Evolutionary conservation across 2,329 filamentous ascomycete species (phyloP), one percentile per base, ranked within the genome.

Genomic region (Davidsoniella australis): DNA sequence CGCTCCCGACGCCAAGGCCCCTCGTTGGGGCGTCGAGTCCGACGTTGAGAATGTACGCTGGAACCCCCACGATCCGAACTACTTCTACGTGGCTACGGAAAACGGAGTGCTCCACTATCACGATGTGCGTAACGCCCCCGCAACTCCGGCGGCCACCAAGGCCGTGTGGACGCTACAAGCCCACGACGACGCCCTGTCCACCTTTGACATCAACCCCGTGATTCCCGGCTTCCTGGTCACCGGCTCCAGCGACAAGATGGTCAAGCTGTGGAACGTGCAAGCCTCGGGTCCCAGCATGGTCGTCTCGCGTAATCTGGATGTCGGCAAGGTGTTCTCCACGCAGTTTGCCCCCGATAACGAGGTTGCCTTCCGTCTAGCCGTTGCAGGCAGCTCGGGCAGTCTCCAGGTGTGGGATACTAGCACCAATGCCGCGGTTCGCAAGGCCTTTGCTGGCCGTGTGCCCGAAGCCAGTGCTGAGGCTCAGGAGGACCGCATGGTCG

Each of bases 391-490:
- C 70, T 93, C 93, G 68, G 91, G 91, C 42, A 76, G 77, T 36
- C 79, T 96, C 60, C 85, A 94, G 62, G 80, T 98, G 48, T 98
- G 91, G 91, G 89, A 96, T 64, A 95, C 91, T 18, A 77, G 85
- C 63, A 98, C 91, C 51, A 98, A 98, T 62, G 77, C 76, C 12
- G 82, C 83, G 23, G 86, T 98, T 29, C 77, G 91, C 52, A 75
- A 82, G 55, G 80, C 82, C 1, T 98, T 98, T 67, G 86, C 83
- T 2, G 36, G 76, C 69, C 58, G 80, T 77, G 59, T 69, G 8
- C 64, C 65, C 51, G 72, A 89, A 51, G 72, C 76, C 16, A 61
- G 70, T 54, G 66, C 70, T 5, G 76, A 76, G 45, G 77, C 71
- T 14, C 76, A 79, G 20, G 73, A 77, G 62, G 89, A 98, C 64